Percentiles rank a stretch among this genome's conserved stretches.
These are phyloP conservation scores for Tetrapisispora arboricola DNA, from an alignment of 805 yeast species.

Conservation along the genomic window DNA sequence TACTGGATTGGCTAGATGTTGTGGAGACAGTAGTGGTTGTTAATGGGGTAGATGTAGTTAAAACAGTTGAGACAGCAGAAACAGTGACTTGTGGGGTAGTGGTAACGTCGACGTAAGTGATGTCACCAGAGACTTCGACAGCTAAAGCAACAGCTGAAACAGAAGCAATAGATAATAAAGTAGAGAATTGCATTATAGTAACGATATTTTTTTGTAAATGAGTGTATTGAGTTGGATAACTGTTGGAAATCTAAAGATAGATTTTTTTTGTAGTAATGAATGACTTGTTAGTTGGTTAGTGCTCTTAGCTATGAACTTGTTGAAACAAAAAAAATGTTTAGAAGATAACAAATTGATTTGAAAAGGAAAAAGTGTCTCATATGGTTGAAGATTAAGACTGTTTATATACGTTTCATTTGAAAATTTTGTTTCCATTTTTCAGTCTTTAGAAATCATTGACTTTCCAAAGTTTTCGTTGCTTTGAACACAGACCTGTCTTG, in stretches of 20 bases:
- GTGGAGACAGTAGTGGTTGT: conserved; percentile 23
- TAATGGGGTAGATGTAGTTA: conserved; percentile 32
- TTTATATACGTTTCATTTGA: conserved; percentile 1
- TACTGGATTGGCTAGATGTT: no score
- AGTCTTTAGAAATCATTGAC: no score
- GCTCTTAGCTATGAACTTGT: neutral
- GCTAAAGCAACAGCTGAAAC: conserved; percentile 16
- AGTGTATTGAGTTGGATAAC: conserved; percentile 10
- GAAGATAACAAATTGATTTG: no score
- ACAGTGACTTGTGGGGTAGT: conserved; percentile 39
- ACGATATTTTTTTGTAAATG: conserved; percentile 11
- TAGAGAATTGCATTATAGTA: conserved; percentile 9
- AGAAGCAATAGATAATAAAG: conserved; percentile 5
- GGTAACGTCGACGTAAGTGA: conserved; percentile 39
- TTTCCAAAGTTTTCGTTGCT: no score
- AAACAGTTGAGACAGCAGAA: conserved; percentile 37
- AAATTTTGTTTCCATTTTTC: no score
- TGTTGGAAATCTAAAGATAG: neutral
- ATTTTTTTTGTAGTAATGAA: neutral
- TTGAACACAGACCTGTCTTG: no score
- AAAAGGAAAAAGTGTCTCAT: no score
- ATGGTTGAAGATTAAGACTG: neutral
- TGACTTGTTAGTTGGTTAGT: neutral
- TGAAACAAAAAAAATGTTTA: no score
- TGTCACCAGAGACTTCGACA: conserved; percentile 20